Evolutionary conservation across 495 filamentous ascomycete genomes (phyloP).

Genomic region (Aspergillus bertholletiae): DNA sequence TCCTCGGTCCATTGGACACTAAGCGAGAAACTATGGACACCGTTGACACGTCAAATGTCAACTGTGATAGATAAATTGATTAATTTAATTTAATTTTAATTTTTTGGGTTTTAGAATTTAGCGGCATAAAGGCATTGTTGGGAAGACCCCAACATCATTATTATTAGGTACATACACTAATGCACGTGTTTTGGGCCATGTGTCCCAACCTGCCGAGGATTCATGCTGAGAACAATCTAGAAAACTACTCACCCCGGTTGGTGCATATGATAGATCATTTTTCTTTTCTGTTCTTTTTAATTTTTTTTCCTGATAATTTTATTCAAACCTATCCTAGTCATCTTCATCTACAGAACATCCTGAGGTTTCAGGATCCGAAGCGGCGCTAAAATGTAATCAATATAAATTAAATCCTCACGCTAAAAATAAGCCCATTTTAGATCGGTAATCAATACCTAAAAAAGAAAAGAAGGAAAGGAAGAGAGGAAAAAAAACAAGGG

Average conservation of each 20-base stretch:
- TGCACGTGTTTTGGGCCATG: background rate
- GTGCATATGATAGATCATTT: background rate
- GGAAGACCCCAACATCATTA: background rate
- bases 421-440: background rate
- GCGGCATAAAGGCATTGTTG: background rate
- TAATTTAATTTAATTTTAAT: background rate
- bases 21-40: background rate
- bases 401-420: background rate
- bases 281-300: too few species aligned
- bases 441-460: background rate
- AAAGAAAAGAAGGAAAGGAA: conserved; percentile 16
- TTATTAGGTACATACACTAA: too few species aligned
- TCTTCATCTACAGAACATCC: background rate
- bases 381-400: background rate
- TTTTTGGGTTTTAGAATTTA: background rate
- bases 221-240: background rate
- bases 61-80: background rate
- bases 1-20: background rate
- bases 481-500: background rate
- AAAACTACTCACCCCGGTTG: background rate
- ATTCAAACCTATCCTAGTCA: conserved; percentile 1
- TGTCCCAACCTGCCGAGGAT: background rate
- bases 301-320: background rate
- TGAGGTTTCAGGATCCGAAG: background rate
- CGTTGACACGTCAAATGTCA: background rate